These are phyloP conservation scores for Backusella sp. DNA, from an alignment of 192 early-diverging fungal species.

Conservation along the genomic window DNA sequence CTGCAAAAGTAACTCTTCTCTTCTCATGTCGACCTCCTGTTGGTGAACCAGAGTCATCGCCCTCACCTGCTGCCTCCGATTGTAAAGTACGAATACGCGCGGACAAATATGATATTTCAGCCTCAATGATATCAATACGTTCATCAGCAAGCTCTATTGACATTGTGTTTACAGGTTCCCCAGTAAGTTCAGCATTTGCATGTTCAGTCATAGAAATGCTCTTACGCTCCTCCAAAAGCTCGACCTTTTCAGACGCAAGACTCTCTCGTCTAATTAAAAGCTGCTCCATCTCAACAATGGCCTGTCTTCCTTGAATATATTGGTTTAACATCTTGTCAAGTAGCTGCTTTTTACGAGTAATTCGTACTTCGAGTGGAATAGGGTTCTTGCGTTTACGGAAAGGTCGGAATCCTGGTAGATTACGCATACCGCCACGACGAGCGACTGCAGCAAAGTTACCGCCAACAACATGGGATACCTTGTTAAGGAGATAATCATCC, in stretches of 20 bases:
- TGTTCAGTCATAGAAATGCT: conserved; percentile 46
- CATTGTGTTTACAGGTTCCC: conserved; percentile 23
- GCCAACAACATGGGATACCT: conserved; percentile 35
- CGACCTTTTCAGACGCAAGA: conserved; percentile 49
- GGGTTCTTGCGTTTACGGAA: conserved; percentile 21
- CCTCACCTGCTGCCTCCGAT: conserved; percentile 43
- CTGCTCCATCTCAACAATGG: conserved; percentile 53
- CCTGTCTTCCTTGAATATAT: conserved; percentile 53
- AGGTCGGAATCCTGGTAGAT: background rate
- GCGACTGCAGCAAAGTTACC: conserved; percentile 37
- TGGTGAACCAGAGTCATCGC: background rate
- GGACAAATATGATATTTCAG: conserved; percentile 56
- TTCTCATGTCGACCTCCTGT: conserved; percentile 19
- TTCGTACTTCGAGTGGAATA: conserved; percentile 33
- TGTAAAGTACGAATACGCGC: conserved; percentile 54
- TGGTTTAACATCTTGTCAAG: conserved; percentile 54
- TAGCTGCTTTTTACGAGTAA: conserved; percentile 52
- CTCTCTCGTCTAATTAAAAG: conserved; percentile 44
- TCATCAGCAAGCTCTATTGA: conserved; percentile 56
- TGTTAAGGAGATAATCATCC: conserved; percentile 29
- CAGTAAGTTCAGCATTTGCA: conserved; percentile 27
- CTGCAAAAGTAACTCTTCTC: conserved; percentile 34
- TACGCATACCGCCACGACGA: conserved; percentile 20
- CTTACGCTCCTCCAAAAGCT: conserved; percentile 51
- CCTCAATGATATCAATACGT: conserved; percentile 52